Base-by-base conservation (phyloP, 495 filamentous ascomycete genomes). In the Pyronema domesticum region DNA sequence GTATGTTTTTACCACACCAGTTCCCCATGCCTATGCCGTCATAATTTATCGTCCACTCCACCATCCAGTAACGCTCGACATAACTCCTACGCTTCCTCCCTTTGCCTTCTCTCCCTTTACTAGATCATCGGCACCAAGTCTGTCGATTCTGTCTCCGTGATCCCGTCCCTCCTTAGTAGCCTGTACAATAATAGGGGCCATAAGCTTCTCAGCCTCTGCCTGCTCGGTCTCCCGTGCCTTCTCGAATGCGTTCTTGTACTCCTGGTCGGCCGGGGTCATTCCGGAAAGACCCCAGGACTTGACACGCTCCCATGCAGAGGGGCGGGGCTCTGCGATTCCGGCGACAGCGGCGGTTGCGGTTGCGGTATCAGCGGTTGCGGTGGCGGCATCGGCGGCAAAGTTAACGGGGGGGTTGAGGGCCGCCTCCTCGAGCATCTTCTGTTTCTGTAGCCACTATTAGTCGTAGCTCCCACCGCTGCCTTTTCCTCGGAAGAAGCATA, bases 341-440 rank as follows among this genome's bases (percentile, higher is more conserved):
- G 15, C 36, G 61, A 10, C 43, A 56, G 9, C 51, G 19, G 67
- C 63, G 40, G 65, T 9, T 8, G 11, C 10, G 37, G 45, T 10
- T 2, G n/a, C 14, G 45, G 45, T 3, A 23, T 47, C 23, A 3
- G n/a, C 44, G 40, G 65, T 9, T 8, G 11, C 10, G 37, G 45
- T 10, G 23, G n/a, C 14, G 45, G 45, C 13, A 23, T 47, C 23
- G 40, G 60, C 47, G 19, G 51, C 44, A 14, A 40, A 30, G 0
- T 55, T 51, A 30, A 5, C 23, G 23, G 23, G 23, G 23, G 23
- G 40, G 13, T 79, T 78, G 42, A 86, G 57, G 14, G 74, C 23
- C 2, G 58, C 40, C 73, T 67, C 37, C 23, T 30, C 23, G 5
- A 30, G 23, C 23, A 30, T 30, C 23, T 69, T 58, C 62, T 70